phyloP scores from a whole-genome alignment of 2,329 filamentous ascomycete species.

The Pseudodiploospora longispora region DNA sequence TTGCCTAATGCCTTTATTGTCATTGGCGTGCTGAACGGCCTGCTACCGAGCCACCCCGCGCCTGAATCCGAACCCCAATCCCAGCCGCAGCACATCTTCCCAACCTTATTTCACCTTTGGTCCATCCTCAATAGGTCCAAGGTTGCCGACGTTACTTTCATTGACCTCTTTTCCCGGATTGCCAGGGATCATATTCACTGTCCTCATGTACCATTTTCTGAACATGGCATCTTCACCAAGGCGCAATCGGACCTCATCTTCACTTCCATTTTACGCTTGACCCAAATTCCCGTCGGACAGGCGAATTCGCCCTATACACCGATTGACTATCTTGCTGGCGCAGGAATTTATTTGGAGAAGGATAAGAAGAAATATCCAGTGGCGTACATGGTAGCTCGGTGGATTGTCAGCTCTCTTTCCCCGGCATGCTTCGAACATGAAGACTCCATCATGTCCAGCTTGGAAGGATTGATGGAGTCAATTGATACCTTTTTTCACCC shows the following conservation, averaged over 20 bases:
- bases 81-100: conserved; percentile 82
- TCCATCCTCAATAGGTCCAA: conserved; percentile 86
- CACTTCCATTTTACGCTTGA: conserved; percentile 77
- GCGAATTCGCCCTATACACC: conserved; percentile 85
- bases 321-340: conserved; percentile 74
- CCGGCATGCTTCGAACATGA: conserved; percentile 70
- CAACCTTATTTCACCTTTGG: conserved; percentile 95
- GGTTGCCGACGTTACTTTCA: conserved; percentile 74
- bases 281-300: conserved; percentile 95
- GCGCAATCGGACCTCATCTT: conserved; percentile 92
- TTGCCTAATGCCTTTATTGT: conserved; percentile 89
- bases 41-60: conserved; percentile 77
- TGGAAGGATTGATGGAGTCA: conserved; percentile 88
- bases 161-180: conserved; percentile 83
- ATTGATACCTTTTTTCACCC: conserved; percentile 99
- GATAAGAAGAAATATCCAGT: conserved; percentile 90
- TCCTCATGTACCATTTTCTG: conserved; percentile 67
- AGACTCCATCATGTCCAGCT: conserved; percentile 71
- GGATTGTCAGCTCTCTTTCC: conserved; percentile 89
- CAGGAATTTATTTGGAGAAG: conserved; percentile 81
- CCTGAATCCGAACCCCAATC: conserved; percentile 64
- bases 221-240: conserved; percentile 84
- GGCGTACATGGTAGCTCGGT: conserved; percentile 84
- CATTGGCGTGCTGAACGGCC: conserved; percentile 74
- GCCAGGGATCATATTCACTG: conserved; percentile 75